These are phyloP conservation scores for Capronia coronata DNA, from an alignment of 2,329 filamentous ascomycete genomes.

Conservation along the genomic window DNA sequence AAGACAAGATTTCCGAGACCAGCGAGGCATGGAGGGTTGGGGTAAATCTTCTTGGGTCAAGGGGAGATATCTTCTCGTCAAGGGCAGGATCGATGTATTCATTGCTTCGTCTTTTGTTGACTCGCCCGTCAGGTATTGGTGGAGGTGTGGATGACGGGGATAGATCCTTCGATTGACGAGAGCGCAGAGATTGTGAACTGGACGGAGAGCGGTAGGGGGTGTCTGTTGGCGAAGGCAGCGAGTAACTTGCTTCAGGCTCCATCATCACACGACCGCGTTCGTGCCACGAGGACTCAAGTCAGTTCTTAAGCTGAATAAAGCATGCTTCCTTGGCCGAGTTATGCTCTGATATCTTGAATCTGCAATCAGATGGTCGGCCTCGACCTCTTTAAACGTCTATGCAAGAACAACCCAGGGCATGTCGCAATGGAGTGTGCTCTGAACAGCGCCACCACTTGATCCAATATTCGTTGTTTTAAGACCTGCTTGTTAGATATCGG, in stretches of 20 bases:
- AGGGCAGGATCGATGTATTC: conserved; percentile 34
- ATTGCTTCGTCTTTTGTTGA: conserved; percentile 36
- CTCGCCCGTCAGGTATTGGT: conserved; percentile 48
- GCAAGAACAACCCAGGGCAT: background rate
- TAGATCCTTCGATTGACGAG: conserved; percentile 56
- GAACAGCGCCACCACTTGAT: background rate
- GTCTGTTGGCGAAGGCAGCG: conserved; percentile 63
- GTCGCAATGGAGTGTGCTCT: background rate
- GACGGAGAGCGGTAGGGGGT: conserved; percentile 64
- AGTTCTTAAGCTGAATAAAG: background rate
- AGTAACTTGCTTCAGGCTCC: conserved; percentile 42
- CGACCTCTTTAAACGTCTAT: background rate
- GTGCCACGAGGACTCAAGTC: conserved; percentile 11
- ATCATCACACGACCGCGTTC: conserved; percentile 9
- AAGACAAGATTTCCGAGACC: conserved; percentile 83
- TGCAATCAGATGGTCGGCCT: background rate
- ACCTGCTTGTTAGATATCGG: background rate
- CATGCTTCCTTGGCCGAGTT: conserved; percentile 6
- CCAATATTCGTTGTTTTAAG: background rate
- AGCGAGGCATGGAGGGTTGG: conserved; percentile 90
- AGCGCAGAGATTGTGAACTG: conserved; percentile 52
- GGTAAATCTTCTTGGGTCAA: conserved; percentile 89
- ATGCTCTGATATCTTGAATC: background rate
- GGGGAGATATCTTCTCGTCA: conserved; percentile 63
- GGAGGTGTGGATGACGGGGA: conserved; percentile 43